Conservation (phyloP, 257 asterid species). For the Nyctanthes arbortristis region DNA sequence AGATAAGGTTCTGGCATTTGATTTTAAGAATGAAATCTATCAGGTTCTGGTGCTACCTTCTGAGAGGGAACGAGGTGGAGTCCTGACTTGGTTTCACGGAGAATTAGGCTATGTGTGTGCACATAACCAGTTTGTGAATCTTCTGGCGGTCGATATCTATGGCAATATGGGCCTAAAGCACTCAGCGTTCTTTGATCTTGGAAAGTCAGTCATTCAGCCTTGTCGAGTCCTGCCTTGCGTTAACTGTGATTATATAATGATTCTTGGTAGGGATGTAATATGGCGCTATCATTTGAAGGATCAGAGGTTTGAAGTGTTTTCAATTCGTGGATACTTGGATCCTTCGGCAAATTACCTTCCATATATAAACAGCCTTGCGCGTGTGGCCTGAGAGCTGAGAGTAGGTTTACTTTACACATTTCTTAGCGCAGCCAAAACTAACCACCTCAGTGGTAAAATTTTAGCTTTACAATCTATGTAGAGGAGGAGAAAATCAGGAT, state of each 20-base stretch:
- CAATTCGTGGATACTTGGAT: background rate
- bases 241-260: constrained; percentile 33
- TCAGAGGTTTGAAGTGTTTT: constrained; percentile 7
- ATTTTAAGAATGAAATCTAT: constrained; percentile 22
- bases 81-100: constrained; percentile 35
- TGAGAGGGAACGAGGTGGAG: constrained; percentile 21
- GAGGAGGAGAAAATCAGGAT: background rate
- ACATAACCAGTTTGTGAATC: background rate
- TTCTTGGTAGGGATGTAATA: constrained; percentile 19
- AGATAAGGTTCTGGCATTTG: constrained; percentile 34
- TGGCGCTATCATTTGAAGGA: constrained; percentile 27
- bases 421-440: background rate
- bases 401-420: background rate
- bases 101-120: constrained; percentile 44
- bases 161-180: constrained; percentile 27
- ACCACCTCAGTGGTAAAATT: background rate
- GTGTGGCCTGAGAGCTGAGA: constrained; percentile 24
- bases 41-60: constrained; percentile 32
- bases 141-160: constrained; percentile 28
- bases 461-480: background rate
- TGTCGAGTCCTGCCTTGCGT: constrained; percentile 37
- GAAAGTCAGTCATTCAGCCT: background rate
- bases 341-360: constrained; percentile 26
- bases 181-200: constrained; percentile 23
- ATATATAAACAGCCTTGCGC: constrained; percentile 49